A percentile compares a stretch with the other conserved stretches of the same genome.
phyloP scores from a whole-genome alignment of 257 asterid species.

The Buddleja alternifolia region DNA sequence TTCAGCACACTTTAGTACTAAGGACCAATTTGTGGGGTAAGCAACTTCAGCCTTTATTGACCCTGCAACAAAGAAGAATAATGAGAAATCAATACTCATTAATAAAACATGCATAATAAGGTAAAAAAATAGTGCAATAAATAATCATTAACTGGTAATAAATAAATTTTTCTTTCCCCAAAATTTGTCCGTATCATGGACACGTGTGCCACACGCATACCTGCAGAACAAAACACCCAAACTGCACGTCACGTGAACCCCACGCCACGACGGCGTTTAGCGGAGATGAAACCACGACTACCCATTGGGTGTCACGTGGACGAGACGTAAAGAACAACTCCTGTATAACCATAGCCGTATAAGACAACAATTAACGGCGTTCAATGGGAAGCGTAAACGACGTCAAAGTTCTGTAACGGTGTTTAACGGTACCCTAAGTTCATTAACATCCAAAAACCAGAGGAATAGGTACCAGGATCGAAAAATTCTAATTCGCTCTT shows the following conservation, averaged over 20 bases:
- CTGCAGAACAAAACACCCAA: slow-evolving; percentile 10
- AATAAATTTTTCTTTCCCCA: neutral
- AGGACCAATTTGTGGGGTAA: neutral
- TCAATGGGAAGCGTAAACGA: neutral
- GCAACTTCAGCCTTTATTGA: slow-evolving; percentile 4
- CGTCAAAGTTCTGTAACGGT: neutral
- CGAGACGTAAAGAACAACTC: neutral
- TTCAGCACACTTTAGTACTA: neutral
- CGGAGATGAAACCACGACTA: neutral
- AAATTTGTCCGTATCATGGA: neutral
- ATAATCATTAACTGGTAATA: neutral
- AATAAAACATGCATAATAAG: neutral
- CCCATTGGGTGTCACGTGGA: slow-evolving; percentile 25
- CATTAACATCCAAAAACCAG: too few relatives aligned
- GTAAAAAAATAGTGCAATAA: neutral
- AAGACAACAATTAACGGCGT: neutral
- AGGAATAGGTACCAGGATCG: too few relatives aligned
- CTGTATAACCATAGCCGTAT: slow-evolving; percentile 15
- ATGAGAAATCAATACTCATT: neutral
- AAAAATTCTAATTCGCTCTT: too few relatives aligned
- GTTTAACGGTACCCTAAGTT: slow-evolving; percentile 1
- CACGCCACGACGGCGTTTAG: slow-evolving; percentile 18
- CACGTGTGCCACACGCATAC: slow-evolving; percentile 16
- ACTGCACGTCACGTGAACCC: slow-evolving; percentile 23
- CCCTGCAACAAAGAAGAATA: slow-evolving; percentile 25